Evolutionary conservation across 177 flowering plant genomes (phyloP), one percentile per base, ranked within the genome.

Genomic region (Vitis hybrid): DNA sequence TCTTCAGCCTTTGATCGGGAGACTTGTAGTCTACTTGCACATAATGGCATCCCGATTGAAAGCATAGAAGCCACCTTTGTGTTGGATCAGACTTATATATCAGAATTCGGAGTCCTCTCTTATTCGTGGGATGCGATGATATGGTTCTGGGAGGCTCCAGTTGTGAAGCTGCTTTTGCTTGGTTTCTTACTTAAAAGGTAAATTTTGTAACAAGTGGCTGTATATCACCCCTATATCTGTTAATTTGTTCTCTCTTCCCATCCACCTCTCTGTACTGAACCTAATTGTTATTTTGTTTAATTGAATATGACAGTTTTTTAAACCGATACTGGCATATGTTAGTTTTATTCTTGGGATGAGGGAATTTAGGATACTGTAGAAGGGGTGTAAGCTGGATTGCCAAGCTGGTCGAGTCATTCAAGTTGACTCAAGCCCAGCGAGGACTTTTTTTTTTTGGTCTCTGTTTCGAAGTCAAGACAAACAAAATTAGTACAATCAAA

Each of bases 181-280:
- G 71, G 68, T 26, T 71, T 66, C 66, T 63, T 54, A 56, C 19
- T 8, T 69, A 13, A 2, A 23, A 30, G 59, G 51, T 65, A 62
- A 62, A 51, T 72, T 72, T 72, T 70, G 74, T 74, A 74, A 71
- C 73, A 72, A 80, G 30, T 69, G 76, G 70, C 64, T 78, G 83
- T 80, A 80, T 60, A 80, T 78, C 67, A 57, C 75, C 60, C 56
- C 60, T 68, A 26, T 54, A 65, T 74, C 51, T 54, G 66, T 73
- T 66, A 39, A 26, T 66, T 67, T 48, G 23, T 62, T 63, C 51
- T n/a, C 50, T 15, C 60, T 17, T 34, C 19, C 14, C 2, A n/a
- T 23, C 9, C 45, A 10, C 54, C 17, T 23, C n/a, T 66, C 45
- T 39, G 45, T 39, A 39, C 45, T 39, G 45, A 9, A 39, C 45